Percentiles rank a stretch among this genome's conserved stretches.
These are phyloP conservation scores for Pestalotiopsis sp. DNA, from an alignment of 2,329 filamentous ascomycete genomes.

Conservation along the genomic window DNA sequence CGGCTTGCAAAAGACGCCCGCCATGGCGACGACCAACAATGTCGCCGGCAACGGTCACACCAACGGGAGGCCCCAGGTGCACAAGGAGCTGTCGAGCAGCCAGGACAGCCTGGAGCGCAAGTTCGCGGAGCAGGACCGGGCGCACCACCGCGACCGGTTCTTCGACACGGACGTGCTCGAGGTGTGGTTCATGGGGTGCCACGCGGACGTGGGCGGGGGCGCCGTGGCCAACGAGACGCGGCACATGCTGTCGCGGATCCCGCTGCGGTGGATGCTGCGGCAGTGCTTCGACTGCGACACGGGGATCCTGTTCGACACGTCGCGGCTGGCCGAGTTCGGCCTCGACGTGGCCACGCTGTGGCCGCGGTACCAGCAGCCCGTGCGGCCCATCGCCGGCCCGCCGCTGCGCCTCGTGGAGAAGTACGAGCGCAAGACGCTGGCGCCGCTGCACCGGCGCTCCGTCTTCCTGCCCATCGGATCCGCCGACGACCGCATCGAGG, in stretches of 20 bases:
- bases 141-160: constrained; percentile 18
- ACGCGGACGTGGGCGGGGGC: constrained; percentile 47
- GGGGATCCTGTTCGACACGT: constrained; percentile 44
- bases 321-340: constrained; percentile 40
- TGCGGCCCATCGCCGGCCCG: constrained; percentile 35
- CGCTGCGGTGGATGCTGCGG: constrained; percentile 50
- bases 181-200: constrained; percentile 46
- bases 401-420: constrained; percentile 37
- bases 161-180: constrained; percentile 32
- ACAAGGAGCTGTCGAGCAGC: constrained; percentile 6
- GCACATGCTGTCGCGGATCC: constrained; percentile 46
- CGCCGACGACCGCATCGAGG: constrained; percentile 24
- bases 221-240: constrained; percentile 42
- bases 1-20: neutral
- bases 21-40: neutral
- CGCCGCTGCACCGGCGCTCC: constrained; percentile 33
- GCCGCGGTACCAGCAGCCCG: constrained; percentile 37
- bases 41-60: neutral
- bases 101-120: constrained; percentile 21
- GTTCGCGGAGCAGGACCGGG: constrained; percentile 18
- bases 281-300: constrained; percentile 50
- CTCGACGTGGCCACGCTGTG: constrained; percentile 44
- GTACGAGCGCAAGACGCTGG: constrained; percentile 34
- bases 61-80: neutral
- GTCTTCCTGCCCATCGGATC: constrained; percentile 26